Conservation (phyloP, 2,329 filamentous ascomycete genomes). For the Xylaria sp. region DNA sequence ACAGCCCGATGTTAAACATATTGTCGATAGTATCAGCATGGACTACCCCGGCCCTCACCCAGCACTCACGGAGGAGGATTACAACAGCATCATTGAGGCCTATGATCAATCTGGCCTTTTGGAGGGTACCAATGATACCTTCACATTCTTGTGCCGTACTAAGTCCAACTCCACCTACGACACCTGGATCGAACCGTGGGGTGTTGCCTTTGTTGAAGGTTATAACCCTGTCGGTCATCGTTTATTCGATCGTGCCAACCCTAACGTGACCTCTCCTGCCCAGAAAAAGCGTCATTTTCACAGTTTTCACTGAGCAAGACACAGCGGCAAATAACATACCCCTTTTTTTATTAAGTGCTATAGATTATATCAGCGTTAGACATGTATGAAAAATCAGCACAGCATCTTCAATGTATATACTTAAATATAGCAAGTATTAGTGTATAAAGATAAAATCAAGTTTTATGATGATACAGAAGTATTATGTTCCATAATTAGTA, state of each 20-base stretch:
- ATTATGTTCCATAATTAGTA: neutral
- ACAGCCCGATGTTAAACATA: slow-evolving; percentile 36
- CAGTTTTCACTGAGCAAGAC: neutral
- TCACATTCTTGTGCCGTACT: slow-evolving; percentile 36
- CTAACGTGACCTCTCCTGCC: slow-evolving; percentile 9
- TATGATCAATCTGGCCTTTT: slow-evolving; percentile 39
- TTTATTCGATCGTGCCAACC: slow-evolving; percentile 22
- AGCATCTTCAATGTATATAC: neutral
- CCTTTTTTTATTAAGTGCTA: neutral
- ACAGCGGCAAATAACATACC: neutral
- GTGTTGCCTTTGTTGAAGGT: slow-evolving; percentile 20
- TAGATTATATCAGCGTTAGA: neutral
- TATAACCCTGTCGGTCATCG: slow-evolving; percentile 25
- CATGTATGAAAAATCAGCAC: neutral
- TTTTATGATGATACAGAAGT: neutral
- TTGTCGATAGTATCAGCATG: slow-evolving; percentile 39
- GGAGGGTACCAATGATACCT: slow-evolving; percentile 40
- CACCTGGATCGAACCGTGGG: slow-evolving; percentile 23
- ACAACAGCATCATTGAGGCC: slow-evolving; percentile 30
- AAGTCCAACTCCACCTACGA: slow-evolving; percentile 40
- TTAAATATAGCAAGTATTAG: neutral
- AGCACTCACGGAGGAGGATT: slow-evolving; percentile 38
- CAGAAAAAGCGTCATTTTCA: slow-evolving; percentile 5
- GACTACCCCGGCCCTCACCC: slow-evolving; percentile 39
- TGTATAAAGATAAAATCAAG: neutral